These are phyloP conservation scores for Serendipita sp. DNA, from an alignment of 768 basidiomycete species.

Conservation along the genomic window DNA sequence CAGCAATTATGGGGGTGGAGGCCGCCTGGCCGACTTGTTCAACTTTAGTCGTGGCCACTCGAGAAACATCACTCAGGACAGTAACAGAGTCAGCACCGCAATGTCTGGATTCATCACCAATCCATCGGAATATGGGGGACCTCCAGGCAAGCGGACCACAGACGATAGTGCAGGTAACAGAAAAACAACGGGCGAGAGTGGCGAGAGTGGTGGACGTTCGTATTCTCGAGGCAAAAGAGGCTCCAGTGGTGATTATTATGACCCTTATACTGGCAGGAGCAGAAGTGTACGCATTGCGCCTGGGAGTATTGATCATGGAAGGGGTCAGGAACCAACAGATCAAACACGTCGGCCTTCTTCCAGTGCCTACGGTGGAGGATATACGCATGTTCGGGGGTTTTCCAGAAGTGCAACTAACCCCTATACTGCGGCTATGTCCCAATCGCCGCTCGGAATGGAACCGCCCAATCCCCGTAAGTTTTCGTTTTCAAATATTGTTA, in stretches of 20 bases:
- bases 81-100: conserved; percentile 2
- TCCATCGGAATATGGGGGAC: conserved; percentile 1
- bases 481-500: neutral
- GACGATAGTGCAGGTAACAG: neutral
- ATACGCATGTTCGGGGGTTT: conserved; percentile 1
- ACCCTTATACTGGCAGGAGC: neutral
- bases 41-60: neutral
- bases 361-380: neutral
- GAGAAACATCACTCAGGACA: conserved; percentile 1
- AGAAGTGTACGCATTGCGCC: conserved; percentile 1
- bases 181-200: conserved; percentile 2
- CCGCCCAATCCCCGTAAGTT: neutral
- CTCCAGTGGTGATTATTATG: conserved; percentile 3
- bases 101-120: conserved; percentile 6
- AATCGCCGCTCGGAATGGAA: neutral
- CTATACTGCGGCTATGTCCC: neutral
- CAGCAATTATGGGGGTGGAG: conserved; percentile 1
- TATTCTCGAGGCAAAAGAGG: neutral
- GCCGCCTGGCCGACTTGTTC: neutral
- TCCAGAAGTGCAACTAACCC: neutral
- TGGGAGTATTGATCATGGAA: neutral
- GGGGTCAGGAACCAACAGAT: neutral
- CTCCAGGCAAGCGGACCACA: neutral
- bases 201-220: neutral
- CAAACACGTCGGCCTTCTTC: neutral